Conservation (phyloP, 2,329 filamentous ascomycete species). For the Stemphylium vesicarium region DNA sequence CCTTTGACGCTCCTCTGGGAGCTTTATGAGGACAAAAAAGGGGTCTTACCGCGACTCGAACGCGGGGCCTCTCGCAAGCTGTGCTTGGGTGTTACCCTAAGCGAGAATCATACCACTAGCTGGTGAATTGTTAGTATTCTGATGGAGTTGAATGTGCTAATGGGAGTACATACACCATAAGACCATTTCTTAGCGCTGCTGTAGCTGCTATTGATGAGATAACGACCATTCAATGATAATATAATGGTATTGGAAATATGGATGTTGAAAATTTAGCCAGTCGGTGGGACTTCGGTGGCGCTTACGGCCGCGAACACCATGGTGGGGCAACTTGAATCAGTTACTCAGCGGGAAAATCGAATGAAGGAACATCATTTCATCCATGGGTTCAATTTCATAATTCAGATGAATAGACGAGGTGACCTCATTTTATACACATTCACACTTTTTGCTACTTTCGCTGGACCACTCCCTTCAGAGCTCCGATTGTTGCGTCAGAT, state of each 20-base stretch:
- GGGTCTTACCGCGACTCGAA: constrained; percentile 28
- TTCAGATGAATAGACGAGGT: neutral
- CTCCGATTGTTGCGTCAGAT: constrained; percentile 10
- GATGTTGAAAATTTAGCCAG: neutral
- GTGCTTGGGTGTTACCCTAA: constrained; percentile 58
- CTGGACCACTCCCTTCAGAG: neutral
- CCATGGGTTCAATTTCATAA: neutral
- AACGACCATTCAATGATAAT: accelerated
- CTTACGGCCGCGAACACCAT: too few relatives aligned
- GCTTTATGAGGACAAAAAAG: neutral
- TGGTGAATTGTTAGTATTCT: too few relatives aligned
- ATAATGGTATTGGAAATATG: neutral
- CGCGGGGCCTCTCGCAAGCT: constrained; percentile 46
- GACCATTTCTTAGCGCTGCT: too few relatives aligned
- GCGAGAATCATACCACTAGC: constrained; percentile 76
- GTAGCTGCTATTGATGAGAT: constrained; percentile 3
- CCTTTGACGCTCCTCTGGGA: too few relatives aligned
- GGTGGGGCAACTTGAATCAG: neutral
- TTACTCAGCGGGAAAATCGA: neutral
- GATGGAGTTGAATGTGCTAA: too few relatives aligned
- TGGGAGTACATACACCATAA: too few relatives aligned
- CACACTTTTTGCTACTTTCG: neutral
- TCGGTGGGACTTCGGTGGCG: neutral
- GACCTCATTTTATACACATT: too few relatives aligned
- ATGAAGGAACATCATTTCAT: neutral